Percentiles rank a stretch among this genome's conserved stretches.
phyloP scores from a whole-genome alignment of 495 filamentous ascomycete genomes.

The Tuber melanosporum region DNA sequence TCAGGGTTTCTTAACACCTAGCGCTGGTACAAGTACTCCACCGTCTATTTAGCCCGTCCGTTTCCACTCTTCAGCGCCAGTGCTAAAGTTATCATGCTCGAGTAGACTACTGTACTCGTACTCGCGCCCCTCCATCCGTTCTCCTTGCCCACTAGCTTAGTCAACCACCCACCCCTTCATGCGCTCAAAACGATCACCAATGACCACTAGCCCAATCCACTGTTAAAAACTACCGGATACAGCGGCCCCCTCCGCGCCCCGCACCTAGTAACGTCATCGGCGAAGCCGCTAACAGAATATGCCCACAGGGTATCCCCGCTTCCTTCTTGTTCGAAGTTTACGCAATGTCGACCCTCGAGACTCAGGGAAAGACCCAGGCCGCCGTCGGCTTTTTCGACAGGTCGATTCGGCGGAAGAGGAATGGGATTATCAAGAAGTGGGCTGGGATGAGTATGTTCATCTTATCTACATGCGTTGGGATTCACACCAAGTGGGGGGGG shows the following conservation, averaged over 20 bases:
- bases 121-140: not conserved
- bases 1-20: not conserved
- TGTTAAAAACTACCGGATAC: not conserved
- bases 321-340: not conserved
- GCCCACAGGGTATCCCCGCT: not conserved
- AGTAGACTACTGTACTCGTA: too few species aligned
- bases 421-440: constrained; percentile 7
- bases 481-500: not conserved
- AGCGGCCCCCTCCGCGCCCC: not conserved
- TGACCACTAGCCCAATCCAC: not conserved
- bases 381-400: not conserved
- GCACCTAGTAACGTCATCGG: not conserved
- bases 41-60: not conserved
- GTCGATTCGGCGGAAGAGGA: constrained; percentile 9
- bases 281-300: not conserved
- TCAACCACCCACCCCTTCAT: not conserved
- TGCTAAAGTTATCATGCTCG: not conserved
- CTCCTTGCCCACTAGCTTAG: not conserved
- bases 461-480: not conserved
- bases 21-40: not conserved
- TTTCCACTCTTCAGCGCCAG: not conserved
- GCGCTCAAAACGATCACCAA: not conserved
- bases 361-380: not conserved
- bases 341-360: not conserved
- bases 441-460: constrained; percentile 15